phyloP scores from a whole-genome alignment of 495 filamentous ascomycete species.

The Annulohypoxylon stygium region DNA sequence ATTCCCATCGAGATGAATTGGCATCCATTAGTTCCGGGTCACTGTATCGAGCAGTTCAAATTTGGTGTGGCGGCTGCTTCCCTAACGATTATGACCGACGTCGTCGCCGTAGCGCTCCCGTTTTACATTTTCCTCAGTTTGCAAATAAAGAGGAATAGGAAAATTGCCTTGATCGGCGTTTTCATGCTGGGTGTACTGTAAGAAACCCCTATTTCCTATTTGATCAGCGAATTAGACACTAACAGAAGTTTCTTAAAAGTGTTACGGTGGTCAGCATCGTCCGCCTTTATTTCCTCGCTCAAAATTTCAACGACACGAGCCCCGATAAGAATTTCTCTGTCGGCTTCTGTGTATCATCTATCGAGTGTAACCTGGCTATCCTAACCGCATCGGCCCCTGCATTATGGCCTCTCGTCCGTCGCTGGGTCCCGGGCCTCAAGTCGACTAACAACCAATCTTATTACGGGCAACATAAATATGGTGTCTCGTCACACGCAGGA shows the following conservation, averaged over 20 bases:
- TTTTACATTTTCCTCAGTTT: slow-evolving; percentile 62
- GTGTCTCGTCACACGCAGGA: slow-evolving; percentile 27
- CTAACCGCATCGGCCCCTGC: slow-evolving; percentile 53
- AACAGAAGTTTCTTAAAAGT: slow-evolving; percentile 42
- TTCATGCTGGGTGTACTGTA: slow-evolving; percentile 60
- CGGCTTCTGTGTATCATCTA: slow-evolving; percentile 55
- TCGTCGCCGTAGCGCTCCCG: slow-evolving; percentile 62
- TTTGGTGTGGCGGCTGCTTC: slow-evolving; percentile 62
- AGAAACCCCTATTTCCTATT: slow-evolving; percentile 35
- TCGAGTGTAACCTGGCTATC: slow-evolving; percentile 62
- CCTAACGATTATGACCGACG: slow-evolving; percentile 62
- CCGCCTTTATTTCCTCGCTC: slow-evolving; percentile 43
- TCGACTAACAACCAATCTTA: slow-evolving; percentile 29
- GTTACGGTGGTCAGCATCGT: slow-evolving; percentile 57
- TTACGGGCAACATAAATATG: slow-evolving; percentile 34
- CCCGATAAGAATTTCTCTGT: slow-evolving; percentile 48
- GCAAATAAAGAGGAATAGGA: slow-evolving; percentile 60
- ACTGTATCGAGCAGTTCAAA: slow-evolving; percentile 38
- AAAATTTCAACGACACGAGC: slow-evolving; percentile 39
- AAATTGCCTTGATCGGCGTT: slow-evolving; percentile 62
- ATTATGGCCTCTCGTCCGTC: slow-evolving; percentile 42
- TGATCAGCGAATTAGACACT: background rate
- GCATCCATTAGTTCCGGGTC: slow-evolving; percentile 35
- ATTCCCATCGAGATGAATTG: slow-evolving; percentile 55
- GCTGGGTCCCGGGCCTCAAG: slow-evolving; percentile 30